Evolutionary conservation across 2,329 filamentous ascomycete genomes (phyloP).

Genomic region (Xylariaceae sp.): DNA sequence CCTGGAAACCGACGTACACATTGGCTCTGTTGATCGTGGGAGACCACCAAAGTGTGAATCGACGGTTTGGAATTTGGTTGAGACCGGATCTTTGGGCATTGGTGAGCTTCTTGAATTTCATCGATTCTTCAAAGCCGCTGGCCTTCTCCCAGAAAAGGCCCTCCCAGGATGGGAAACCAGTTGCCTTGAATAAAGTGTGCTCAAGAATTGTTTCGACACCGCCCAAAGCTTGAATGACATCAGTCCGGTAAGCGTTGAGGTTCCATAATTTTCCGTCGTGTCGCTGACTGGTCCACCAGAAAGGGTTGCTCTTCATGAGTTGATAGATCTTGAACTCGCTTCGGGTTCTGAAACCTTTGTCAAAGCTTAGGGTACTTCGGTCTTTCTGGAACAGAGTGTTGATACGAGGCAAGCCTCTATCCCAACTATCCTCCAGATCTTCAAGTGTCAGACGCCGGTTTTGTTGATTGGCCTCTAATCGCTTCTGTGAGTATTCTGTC

Average conservation of each 20-base stretch:
- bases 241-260: conserved; percentile 88
- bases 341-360: conserved; percentile 94
- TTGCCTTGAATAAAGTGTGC: conserved; percentile 94
- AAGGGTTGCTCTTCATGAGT: conserved; percentile 97
- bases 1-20: conserved; percentile 98
- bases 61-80: conserved; percentile 97
- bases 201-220: conserved; percentile 98
- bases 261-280: conserved; percentile 99
- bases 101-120: conserved; percentile 99
- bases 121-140: conserved; percentile 55
- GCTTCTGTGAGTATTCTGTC: conserved; percentile 99
- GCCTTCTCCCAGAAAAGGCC: conserved; percentile 80
- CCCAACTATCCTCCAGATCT: conserved; percentile 97
- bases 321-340: conserved; percentile 99
- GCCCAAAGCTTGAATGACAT: conserved; percentile 92
- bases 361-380: conserved; percentile 91
- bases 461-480: conserved; percentile 93
- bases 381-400: conserved; percentile 99
- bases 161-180: conserved; percentile 95
- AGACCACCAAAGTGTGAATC: conserved; percentile 98
- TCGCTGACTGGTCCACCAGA: conserved; percentile 98
- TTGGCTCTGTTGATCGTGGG: conserved; percentile 92
- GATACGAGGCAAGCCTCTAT: conserved; percentile 93
- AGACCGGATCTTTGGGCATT: conserved; percentile 96
- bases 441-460: conserved; percentile 92